Evolutionary conservation across 345 rosid species (phyloP).

Genomic region (Lepidium sativum): DNA sequence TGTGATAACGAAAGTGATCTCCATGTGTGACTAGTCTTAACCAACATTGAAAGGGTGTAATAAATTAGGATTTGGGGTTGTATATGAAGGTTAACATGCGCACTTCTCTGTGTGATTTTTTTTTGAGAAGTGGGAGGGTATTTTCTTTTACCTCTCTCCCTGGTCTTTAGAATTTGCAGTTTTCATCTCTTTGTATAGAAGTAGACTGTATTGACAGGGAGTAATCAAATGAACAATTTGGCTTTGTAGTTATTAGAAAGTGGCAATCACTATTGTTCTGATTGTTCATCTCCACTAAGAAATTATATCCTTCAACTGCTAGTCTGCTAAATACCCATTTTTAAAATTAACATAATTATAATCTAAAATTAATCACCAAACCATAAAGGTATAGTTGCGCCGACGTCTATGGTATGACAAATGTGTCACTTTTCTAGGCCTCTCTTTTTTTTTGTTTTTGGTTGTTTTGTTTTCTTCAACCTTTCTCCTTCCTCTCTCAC

Average conservation of each 20-base stretch:
- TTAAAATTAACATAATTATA: background rate
- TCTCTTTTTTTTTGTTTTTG: background rate
- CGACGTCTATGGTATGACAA: constrained; percentile 20
- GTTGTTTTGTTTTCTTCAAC: background rate
- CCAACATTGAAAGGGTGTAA: constrained; percentile 1
- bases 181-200: constrained; percentile 13
- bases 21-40: constrained; percentile 7
- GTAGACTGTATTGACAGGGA: constrained; percentile 12
- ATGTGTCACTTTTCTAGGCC: constrained; percentile 14
- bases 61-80: background rate
- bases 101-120: constrained; percentile 4
- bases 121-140: constrained; percentile 4
- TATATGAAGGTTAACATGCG: constrained; percentile 17
- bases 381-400: constrained; percentile 4
- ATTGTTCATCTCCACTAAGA: too few species aligned
- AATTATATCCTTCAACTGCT: background rate
- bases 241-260: background rate
- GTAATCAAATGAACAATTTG: background rate
- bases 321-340: too few species aligned
- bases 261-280: background rate
- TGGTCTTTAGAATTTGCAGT: background rate
- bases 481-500: constrained; percentile 3
- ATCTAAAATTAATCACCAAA: background rate
- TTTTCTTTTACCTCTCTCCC: constrained; percentile 5
- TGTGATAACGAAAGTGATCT: constrained; percentile 19